These are phyloP conservation scores for Solanum ossicruentum DNA, from an alignment of 257 asterid species.

Conservation along the genomic window DNA sequence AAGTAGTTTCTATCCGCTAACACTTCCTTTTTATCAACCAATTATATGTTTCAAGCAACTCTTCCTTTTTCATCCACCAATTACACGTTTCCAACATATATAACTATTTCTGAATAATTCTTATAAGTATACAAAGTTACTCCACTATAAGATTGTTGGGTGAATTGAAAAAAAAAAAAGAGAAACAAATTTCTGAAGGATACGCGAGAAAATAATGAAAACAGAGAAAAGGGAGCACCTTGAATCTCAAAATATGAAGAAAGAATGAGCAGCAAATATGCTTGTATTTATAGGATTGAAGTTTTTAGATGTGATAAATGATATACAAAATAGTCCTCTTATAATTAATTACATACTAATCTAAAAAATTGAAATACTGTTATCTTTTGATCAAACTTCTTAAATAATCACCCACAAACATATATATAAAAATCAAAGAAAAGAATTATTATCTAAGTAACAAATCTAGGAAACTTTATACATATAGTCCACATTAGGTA, in stretches of 20 bases:
- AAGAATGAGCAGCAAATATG: background rate
- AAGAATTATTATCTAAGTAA: background rate
- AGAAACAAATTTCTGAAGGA: background rate
- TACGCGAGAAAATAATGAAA: background rate
- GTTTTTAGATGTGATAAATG: background rate
- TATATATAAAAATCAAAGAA: background rate
- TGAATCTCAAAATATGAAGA: background rate
- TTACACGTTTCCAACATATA: no score
- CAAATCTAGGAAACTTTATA: background rate
- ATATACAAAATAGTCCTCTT: fast-evolving
- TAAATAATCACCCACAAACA: background rate
- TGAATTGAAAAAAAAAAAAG: background rate
- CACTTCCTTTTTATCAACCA: no score
- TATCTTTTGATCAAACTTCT: background rate
- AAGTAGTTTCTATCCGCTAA: no score
- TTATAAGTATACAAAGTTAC: no score
- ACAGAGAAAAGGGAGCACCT: background rate
- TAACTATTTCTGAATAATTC: background rate
- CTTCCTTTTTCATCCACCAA: no score
- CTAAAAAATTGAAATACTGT: no score
- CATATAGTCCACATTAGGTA: background rate
- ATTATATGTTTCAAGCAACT: no score
- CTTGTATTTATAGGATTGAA: background rate
- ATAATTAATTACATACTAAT: background rate
- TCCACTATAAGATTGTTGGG: no score